Conservation (phyloP, 1,284 basidiomycete species). For the Pterula multifida region DNA sequence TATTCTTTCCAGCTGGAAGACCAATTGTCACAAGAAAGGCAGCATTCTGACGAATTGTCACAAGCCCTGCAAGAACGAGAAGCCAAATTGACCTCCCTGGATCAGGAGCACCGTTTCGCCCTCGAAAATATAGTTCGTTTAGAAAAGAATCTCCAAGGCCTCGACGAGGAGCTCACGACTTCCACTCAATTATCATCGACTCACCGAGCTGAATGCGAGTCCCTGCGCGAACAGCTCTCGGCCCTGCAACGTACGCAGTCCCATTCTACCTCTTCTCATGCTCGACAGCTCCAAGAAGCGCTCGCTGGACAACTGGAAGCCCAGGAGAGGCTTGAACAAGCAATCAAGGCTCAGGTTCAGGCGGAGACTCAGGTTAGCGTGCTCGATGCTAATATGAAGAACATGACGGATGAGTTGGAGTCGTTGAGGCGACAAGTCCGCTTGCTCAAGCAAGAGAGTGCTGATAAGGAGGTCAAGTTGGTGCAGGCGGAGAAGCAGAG, state of each 20-base stretch:
- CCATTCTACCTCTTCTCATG: slow-evolving; percentile 36
- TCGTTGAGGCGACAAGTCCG: slow-evolving; percentile 54
- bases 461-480: slow-evolving; percentile 72
- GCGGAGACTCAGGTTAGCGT: slow-evolving; percentile 23
- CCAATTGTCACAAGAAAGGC: slow-evolving; percentile 33
- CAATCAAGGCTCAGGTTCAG: slow-evolving; percentile 36
- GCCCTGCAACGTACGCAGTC: slow-evolving; percentile 42
- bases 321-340: slow-evolving; percentile 32
- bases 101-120: slow-evolving; percentile 44
- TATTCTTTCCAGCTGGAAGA: slow-evolving; percentile 31
- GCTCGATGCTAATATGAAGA: slow-evolving; percentile 31
- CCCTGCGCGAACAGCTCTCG: slow-evolving; percentile 40
- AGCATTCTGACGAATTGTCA: slow-evolving; percentile 34
- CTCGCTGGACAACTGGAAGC: slow-evolving; percentile 29
- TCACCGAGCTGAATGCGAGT: slow-evolving; percentile 34
- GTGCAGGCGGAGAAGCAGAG: slow-evolving; percentile 61
- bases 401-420: slow-evolving; percentile 50
- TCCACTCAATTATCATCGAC: slow-evolving; percentile 25
- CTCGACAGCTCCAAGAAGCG: slow-evolving; percentile 15
- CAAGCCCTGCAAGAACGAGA: slow-evolving; percentile 44
- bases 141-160: slow-evolving; percentile 42
- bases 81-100: slow-evolving; percentile 37
- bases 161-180: slow-evolving; percentile 34
- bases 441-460: slow-evolving; percentile 66
- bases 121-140: slow-evolving; percentile 39